phyloP scores from a whole-genome alignment of 768 basidiomycete species.

The Glaciozyma antarctica region DNA sequence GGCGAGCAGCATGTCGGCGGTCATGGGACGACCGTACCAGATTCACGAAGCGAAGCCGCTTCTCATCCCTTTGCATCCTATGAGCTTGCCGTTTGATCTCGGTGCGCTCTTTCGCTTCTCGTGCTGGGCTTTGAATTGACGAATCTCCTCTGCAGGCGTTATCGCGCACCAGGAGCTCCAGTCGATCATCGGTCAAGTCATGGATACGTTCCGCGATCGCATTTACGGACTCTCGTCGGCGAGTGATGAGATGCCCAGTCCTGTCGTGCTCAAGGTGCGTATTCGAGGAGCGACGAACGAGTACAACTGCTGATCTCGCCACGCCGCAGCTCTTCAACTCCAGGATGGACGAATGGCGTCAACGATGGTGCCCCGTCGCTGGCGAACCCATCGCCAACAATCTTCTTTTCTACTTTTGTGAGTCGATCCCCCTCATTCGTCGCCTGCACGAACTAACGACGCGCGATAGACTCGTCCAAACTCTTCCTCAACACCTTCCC shows the following conservation, averaged over 20 bases:
- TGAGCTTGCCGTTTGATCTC: constrained; percentile 25
- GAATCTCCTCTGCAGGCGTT: constrained; percentile 4
- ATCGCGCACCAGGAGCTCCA: constrained; percentile 27
- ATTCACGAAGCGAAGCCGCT: constrained; percentile 27
- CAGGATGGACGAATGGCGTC: constrained; percentile 29
- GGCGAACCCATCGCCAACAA: constrained; percentile 29
- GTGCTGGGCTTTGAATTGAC: not conserved
- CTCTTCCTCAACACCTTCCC: constrained; percentile 29
- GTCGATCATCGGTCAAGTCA: constrained; percentile 25
- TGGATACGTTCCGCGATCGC: constrained; percentile 27
- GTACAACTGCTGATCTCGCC: not conserved
- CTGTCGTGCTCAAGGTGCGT: constrained; percentile 27
- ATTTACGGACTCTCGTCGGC: constrained; percentile 20
- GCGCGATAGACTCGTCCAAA: constrained; percentile 14
- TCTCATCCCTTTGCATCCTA: constrained; percentile 17
- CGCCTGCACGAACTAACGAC: not conserved
- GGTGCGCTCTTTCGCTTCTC: not conserved
- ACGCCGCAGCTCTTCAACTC: constrained; percentile 22
- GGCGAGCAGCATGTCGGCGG: constrained; percentile 15
- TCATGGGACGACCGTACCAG: constrained; percentile 27
- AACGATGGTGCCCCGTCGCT: constrained; percentile 19
- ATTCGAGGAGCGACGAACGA: constrained; percentile 13
- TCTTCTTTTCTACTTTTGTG: constrained; percentile 24
- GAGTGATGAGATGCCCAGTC: constrained; percentile 26
- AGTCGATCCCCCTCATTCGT: not conserved